Base-by-base conservation (phyloP, 1,284 basidiomycete species). In the Amylostereum chailletii region DNA sequence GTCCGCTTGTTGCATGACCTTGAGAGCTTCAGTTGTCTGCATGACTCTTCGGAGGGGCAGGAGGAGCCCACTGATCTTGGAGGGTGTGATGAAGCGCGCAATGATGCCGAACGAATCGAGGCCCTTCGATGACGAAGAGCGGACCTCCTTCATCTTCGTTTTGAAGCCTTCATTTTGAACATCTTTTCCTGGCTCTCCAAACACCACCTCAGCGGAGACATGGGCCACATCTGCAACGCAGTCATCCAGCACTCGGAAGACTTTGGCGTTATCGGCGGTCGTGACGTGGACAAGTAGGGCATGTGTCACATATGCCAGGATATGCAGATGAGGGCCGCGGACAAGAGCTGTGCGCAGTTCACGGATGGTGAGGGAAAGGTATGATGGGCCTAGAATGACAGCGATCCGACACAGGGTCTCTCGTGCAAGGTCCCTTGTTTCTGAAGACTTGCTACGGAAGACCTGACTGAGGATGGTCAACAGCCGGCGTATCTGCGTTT, bases 301-400 rank as follows among this genome's bases (percentile, higher is more conserved):
- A 63, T 99, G 95, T 0, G 81, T 76, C 0, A 87, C 85, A 54
- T 87, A 91, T 0, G 94, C 93, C 32, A 98, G 75, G 9, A 98
- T 83, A 60, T 99, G 94, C 0, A 96, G 79, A 56, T 99, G 96
- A 0, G 96, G 94, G 3, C 96, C 96, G 7, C 94, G 89, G 47
- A 83, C 64, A 11, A 99, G 78, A 0, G 93, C 90, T 1, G 75
- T 81, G 19, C 90, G 79, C 46, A 98, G 74, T 64, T 98, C 94
- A 31, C 80, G 81, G 45, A 98, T 68, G 30, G 92, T 74, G 27
- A 81, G 65, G 0, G 84, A 76, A 3, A 99, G 78, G 63, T 89
- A 91, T 1, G 72, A 64, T 0, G 88, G 78, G 0, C 92, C 94
- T 4, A 96, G 70, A 30, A 76, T 75, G 32, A 86, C 72, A 2